Evolutionary conservation across 768 basidiomycete species (phyloP).

Genomic region (Kwoniella shandongensis): DNA sequence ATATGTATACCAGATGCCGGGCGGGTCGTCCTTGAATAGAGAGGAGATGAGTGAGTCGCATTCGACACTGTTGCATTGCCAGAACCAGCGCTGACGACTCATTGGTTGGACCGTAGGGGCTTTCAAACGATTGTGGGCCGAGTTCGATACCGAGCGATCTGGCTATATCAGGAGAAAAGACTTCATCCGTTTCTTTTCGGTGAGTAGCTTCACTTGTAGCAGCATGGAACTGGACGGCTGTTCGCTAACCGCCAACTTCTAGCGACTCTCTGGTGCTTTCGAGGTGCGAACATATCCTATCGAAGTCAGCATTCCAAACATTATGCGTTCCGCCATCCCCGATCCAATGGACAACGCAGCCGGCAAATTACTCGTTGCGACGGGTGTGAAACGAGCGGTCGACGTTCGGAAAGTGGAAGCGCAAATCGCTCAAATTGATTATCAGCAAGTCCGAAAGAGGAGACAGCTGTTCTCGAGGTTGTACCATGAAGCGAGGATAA

Average conservation of each 20-base stretch:
- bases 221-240: too few species aligned
- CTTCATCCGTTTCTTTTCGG: constrained; percentile 77
- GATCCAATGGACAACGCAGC: constrained; percentile 40
- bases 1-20: constrained; percentile 85
- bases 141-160: constrained; percentile 73
- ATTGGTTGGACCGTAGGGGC: constrained; percentile 50
- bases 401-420: constrained; percentile 66
- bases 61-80: not conserved
- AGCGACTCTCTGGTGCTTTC: constrained; percentile 84
- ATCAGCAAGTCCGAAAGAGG: constrained; percentile 63
- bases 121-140: constrained; percentile 92
- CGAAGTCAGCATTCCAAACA: constrained; percentile 64
- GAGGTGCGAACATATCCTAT: constrained; percentile 80
- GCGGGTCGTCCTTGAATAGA: constrained; percentile 73
- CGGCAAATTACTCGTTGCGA: constrained; percentile 26
- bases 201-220: constrained; percentile 57
- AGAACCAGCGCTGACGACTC: not conserved
- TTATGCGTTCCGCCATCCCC: constrained; percentile 60
- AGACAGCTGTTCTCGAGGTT: constrained; percentile 71
- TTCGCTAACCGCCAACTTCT: constrained; percentile 3
- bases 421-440: constrained; percentile 67
- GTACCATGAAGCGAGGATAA: constrained; percentile 81
- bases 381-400: constrained; percentile 54
- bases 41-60: constrained; percentile 72
- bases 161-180: constrained; percentile 70